phyloP scores from a whole-genome alignment of 1,139 yeast species.

The Diutina neorugosa region DNA sequence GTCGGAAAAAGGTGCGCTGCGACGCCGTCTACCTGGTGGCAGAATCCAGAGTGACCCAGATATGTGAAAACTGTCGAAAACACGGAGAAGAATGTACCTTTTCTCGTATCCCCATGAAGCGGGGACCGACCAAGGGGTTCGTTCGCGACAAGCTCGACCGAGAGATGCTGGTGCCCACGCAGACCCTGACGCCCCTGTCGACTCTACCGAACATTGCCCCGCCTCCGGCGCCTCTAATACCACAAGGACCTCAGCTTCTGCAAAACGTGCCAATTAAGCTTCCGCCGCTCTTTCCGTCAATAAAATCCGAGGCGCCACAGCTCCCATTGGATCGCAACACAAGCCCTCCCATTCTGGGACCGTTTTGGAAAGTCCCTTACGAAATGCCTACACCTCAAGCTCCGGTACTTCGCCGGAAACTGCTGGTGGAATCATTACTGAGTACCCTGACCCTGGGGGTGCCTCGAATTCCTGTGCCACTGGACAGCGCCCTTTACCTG shows the following conservation, averaged over 20 bases:
- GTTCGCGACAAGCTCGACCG: conserved; percentile 18
- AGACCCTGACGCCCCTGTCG: background rate
- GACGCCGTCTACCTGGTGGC: conserved; percentile 39
- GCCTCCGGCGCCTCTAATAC: background rate
- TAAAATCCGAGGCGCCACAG: background rate
- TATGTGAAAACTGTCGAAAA: conserved; percentile 47
- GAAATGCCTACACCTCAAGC: conserved; percentile 26
- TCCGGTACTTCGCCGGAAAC: conserved; percentile 10
- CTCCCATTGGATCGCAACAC: conserved; percentile 9
- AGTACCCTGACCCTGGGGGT: conserved; percentile 20
- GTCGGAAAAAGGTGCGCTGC: conserved; percentile 52
- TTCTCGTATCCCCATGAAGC: conserved; percentile 55
- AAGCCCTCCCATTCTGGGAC: conserved; percentile 32
- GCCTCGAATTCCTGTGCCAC: conserved; percentile 19
- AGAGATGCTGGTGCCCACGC: background rate
- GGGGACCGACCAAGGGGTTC: conserved; percentile 72
- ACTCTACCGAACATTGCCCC: background rate
- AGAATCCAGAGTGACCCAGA: conserved; percentile 31
- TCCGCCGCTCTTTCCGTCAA: conserved; percentile 13
- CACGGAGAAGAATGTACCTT: conserved; percentile 46
- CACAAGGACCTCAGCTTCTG: background rate
- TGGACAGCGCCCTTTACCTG: conserved; percentile 18
- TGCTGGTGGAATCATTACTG: conserved; percentile 19
- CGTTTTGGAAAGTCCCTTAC: conserved; percentile 41
- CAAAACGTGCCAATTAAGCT: conserved; percentile 13